These are phyloP conservation scores for Flaveria robusta DNA, from an alignment of 129 eudicot species.

Conservation along the genomic window DNA sequence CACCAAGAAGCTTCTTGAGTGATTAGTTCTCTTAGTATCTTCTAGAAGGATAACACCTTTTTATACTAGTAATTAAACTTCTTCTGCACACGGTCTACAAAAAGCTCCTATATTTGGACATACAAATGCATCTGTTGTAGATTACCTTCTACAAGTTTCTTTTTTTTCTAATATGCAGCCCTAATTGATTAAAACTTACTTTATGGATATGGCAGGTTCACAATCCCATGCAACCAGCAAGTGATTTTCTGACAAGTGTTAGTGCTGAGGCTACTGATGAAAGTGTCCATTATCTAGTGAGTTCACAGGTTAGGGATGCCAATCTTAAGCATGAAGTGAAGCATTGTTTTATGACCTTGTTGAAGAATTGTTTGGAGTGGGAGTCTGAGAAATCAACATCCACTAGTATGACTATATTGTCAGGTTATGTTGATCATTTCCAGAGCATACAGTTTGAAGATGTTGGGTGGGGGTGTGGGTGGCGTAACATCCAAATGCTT, in stretches of 20 bases:
- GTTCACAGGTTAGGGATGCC: slow-evolving; percentile 38
- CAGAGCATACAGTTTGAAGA: slow-evolving; percentile 57
- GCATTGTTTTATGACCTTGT: slow-evolving; percentile 40
- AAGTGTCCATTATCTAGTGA: slow-evolving; percentile 19
- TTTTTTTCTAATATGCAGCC: too few relatives aligned
- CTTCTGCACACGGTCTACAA: too few relatives aligned
- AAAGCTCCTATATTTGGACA: too few relatives aligned
- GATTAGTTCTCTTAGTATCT: not conserved
- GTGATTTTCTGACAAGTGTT: too few relatives aligned
- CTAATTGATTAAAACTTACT: not conserved
- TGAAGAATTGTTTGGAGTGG: slow-evolving; percentile 59
- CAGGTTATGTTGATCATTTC: slow-evolving; percentile 79
- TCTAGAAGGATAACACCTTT: not conserved
- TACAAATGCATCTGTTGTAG: not conserved
- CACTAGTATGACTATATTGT: slow-evolving; percentile 43
- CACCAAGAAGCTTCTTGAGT: too few relatives aligned
- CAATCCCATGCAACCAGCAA: slow-evolving; percentile 20
- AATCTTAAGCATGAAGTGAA: slow-evolving; percentile 33
- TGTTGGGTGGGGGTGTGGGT: slow-evolving; percentile 94
- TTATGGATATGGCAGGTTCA: slow-evolving; percentile 33
- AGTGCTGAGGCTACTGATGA: slow-evolving; percentile 20
- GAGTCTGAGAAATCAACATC: slow-evolving; percentile 44
- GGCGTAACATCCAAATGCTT: slow-evolving; percentile 97
- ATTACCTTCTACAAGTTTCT: not conserved
- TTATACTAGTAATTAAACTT: not conserved